These are phyloP conservation scores for Ceratocystiopsis sp. DNA, from an alignment of 2,329 filamentous ascomycete genomes.

Conservation along the genomic window DNA sequence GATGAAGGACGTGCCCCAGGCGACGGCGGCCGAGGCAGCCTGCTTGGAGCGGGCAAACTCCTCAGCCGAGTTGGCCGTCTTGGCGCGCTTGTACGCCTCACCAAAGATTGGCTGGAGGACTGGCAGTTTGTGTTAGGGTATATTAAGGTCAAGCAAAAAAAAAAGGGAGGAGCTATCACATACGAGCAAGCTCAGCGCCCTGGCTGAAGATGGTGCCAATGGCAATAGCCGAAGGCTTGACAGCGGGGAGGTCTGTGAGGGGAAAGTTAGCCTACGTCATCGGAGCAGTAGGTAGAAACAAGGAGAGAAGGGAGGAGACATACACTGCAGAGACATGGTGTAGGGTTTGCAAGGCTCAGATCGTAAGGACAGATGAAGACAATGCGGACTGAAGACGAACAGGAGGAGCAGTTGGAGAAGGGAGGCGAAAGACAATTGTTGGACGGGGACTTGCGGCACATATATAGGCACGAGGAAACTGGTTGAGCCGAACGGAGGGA, in stretches of 20 bases:
- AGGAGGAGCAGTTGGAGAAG: too few relatives aligned
- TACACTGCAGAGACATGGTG: constrained; percentile 45
- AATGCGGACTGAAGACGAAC: too few relatives aligned
- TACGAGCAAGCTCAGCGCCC: constrained; percentile 59
- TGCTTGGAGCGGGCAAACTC: constrained; percentile 93
- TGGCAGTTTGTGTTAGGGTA: constrained; percentile 6
- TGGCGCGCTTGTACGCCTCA: constrained; percentile 83
- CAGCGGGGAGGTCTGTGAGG: constrained; percentile 42
- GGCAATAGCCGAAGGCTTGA: constrained; percentile 96
- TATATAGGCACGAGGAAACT: too few relatives aligned
- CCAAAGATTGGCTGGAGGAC: constrained; percentile 83
- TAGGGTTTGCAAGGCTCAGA: constrained; percentile 1
- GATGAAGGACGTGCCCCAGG: constrained; percentile 78
- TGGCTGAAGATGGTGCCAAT: constrained; percentile 95
- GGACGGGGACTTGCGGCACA: too few relatives aligned
- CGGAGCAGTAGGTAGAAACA: neutral
- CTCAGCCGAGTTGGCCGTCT: constrained; percentile 84
- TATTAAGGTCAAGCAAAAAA: too few relatives aligned
- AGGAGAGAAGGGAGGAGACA: constrained; percentile 10
- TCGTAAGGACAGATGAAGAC: too few relatives aligned
- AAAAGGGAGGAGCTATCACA: constrained; percentile 5
- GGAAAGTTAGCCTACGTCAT: neutral
- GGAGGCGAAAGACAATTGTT: too few relatives aligned
- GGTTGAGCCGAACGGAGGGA: too few relatives aligned
- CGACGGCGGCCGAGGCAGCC: constrained; percentile 68